Percentiles rank a stretch among this genome's conserved stretches.
Conservation (phyloP, 2,329 filamentous ascomycete species). For the Claviceps citrina region DNA sequence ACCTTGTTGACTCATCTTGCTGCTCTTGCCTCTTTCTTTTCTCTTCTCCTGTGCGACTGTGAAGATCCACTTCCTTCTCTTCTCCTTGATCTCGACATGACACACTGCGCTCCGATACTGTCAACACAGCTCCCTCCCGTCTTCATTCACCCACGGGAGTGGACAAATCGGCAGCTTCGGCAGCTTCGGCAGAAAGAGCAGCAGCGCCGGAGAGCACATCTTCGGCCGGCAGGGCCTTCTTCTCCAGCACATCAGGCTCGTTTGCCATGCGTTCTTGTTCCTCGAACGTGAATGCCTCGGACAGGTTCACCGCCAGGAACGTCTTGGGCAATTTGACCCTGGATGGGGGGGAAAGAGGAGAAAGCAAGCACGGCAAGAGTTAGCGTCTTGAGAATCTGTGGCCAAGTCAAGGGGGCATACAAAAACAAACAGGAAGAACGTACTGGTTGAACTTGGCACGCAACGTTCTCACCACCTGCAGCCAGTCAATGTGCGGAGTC, state of each 20-base stretch:
- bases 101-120: no score
- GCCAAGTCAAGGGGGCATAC: slow-evolving; percentile 5
- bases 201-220: slow-evolving; percentile 12
- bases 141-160: neutral
- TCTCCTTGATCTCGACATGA: no score
- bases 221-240: slow-evolving; percentile 23
- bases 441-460: slow-evolving; percentile 90
- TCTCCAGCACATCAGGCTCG: slow-evolving; percentile 33
- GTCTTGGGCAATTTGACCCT: slow-evolving; percentile 53
- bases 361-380: neutral
- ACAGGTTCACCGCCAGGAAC: slow-evolving; percentile 49
- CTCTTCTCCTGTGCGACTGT: no score
- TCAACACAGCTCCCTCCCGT: no score
- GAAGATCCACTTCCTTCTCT: no score
- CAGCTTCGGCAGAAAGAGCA: no score
- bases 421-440: slow-evolving; percentile 16
- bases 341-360: slow-evolving; percentile 3
- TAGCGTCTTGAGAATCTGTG: neutral
- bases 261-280: slow-evolving; percentile 36
- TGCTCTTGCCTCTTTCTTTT: no score
- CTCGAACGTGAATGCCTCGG: slow-evolving; percentile 46
- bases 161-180: neutral
- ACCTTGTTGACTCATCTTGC: no score
- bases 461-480: slow-evolving; percentile 88
- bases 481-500: slow-evolving; percentile 88